These are phyloP conservation scores for Cucurbita moschata DNA, from an alignment of 306 rosid genomes.

Conservation along the genomic window DNA sequence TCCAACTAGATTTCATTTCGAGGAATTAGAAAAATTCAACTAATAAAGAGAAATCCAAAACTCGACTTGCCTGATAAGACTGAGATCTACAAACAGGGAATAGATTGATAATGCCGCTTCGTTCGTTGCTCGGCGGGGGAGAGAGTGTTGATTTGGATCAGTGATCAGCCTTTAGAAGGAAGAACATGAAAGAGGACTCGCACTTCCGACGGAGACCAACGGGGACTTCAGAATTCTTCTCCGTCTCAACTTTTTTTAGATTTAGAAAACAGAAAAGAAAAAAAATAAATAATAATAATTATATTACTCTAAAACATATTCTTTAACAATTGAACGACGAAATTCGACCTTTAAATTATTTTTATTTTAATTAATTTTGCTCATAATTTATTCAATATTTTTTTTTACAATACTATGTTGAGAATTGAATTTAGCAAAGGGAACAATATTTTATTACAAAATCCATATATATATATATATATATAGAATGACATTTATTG, in stretches of 20 bases:
- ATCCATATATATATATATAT: no score
- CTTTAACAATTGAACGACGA: background rate
- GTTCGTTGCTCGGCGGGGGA: background rate
- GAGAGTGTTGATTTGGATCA: background rate
- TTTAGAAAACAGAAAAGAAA: background rate
- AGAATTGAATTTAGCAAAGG: no score
- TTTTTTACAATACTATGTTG: no score
- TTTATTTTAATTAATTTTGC: background rate
- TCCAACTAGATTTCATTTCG: slow-evolving; percentile 60
- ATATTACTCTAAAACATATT: background rate
- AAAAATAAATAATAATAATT: background rate
- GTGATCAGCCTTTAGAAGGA: background rate
- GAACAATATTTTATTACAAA: no score
- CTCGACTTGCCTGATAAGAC: background rate
- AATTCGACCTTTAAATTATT: background rate
- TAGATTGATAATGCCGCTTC: background rate
- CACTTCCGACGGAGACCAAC: background rate
- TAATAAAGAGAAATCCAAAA: background rate
- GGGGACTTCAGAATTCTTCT: background rate
- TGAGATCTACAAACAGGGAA: background rate
- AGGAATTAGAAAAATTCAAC: background rate
- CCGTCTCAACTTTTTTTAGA: background rate
- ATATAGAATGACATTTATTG: background rate
- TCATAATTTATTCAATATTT: no score
- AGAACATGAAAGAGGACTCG: background rate